Conservation (phyloP, 78 protist species). For the Creolimax fragrantissima region DNA sequence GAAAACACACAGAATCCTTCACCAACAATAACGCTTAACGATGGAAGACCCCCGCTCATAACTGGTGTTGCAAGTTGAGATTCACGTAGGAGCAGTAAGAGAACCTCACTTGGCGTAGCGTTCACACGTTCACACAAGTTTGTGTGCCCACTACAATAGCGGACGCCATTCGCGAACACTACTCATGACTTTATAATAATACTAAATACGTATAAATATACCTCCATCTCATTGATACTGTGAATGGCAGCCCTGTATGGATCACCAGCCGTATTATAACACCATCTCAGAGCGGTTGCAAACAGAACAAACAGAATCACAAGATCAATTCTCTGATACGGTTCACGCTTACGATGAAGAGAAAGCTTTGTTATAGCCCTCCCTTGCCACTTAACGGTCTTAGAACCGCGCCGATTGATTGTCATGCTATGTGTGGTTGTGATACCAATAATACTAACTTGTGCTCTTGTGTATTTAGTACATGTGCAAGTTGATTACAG, state of each 20-base stretch:
- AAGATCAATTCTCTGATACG: background rate
- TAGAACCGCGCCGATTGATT: no score
- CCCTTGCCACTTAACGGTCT: background rate
- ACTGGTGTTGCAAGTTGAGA: background rate
- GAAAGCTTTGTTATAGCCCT: background rate
- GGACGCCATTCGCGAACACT: background rate
- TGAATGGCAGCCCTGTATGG: background rate
- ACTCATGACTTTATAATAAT: background rate
- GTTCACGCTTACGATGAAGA: background rate
- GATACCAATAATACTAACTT: background rate
- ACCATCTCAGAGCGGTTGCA: background rate
- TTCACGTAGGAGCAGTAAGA: background rate
- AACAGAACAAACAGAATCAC: background rate
- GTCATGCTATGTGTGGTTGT: background rate
- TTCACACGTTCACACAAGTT: background rate
- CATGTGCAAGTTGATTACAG: no score
- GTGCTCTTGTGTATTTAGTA: background rate
- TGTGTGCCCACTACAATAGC: background rate
- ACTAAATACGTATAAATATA: background rate
- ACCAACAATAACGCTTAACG: no score
- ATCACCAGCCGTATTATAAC: background rate
- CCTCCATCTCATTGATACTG: background rate
- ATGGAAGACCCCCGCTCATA: no score
- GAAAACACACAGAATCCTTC: no score
- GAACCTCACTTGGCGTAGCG: background rate